These are phyloP conservation scores for Clarireedia homoeocarpa DNA, from an alignment of 2,329 filamentous ascomycete species.

Conservation along the genomic window DNA sequence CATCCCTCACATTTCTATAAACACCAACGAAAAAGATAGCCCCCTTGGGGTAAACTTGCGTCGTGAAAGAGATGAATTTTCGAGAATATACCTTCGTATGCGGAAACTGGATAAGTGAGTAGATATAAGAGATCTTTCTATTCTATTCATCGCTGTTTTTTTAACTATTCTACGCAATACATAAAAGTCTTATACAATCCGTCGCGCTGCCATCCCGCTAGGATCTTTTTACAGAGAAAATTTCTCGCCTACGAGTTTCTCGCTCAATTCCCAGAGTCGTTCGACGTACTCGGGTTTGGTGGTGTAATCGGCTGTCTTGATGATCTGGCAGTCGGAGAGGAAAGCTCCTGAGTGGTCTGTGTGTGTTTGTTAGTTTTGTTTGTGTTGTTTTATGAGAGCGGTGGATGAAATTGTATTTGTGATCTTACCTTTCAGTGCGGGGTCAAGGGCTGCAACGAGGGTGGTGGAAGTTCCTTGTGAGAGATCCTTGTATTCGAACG, in stretches of 20 bases:
- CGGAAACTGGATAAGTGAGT: no score
- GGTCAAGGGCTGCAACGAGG: conserved; percentile 3
- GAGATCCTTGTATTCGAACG: neutral
- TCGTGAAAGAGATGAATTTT: no score
- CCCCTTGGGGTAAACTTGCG: no score
- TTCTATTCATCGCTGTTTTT: no score
- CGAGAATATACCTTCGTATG: no score
- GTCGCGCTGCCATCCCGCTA: no score
- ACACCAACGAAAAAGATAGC: no score
- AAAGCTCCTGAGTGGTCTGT: conserved; percentile 5
- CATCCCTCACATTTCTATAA: no score
- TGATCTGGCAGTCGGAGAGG: conserved; percentile 9
- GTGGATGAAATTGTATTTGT: neutral
- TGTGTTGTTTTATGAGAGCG: neutral
- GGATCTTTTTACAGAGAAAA: conserved; percentile 1
- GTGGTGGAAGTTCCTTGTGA: neutral
- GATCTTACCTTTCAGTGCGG: conserved; percentile 2
- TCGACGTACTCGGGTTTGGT: conserved; percentile 1
- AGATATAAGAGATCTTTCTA: neutral
- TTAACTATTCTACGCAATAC: no score
- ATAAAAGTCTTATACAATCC: no score
- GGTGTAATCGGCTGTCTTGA: neutral
- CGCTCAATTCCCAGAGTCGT: conserved; percentile 13
- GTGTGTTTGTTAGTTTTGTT: neutral
- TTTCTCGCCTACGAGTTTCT: conserved; percentile 13